Evolutionary conservation across 805 yeast genomes (phyloP), one percentile per base, ranked within the genome.

Genomic region (Barnettozyma vustinii): DNA sequence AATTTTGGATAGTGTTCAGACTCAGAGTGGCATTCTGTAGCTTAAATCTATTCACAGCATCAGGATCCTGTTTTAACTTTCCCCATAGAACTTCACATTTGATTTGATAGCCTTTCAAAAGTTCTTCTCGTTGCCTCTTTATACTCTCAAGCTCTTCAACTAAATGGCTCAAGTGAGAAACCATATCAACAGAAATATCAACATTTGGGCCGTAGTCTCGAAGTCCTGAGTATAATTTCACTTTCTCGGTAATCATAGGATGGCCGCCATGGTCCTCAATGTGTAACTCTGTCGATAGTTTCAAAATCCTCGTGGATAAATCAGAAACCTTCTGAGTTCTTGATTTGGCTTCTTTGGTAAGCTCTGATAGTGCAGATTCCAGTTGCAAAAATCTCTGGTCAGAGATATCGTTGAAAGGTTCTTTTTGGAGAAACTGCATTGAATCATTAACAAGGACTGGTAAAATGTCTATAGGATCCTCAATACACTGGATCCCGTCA

Each of bases 41-140:
- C 16, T 65, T 58, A 54, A 85, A 83, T 18, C 0, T 60, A 56
- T 9, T 64, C 66, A n/a, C 70, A 59, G 46, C 70, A 67, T 0
- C 66, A 62, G 8, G 54, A 26, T 73, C 73, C 52, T 82, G 80
- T 13, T 75, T 75, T 7, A 85, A 67, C 55, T 76, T 80, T 1
- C 56, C 60, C 90, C 91, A 84, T 30, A 85, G 64, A 7, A 57
- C 57, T 13, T 64, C 57, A 56, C 87, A 82, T 16, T 74, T 69
- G 2, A 59, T 51, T 7, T 68, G 51, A 30, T 69, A 64, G 9
- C 65, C 55, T 3, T 37, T 32, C 8, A 52, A 23, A 20, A 57
- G 46, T 1, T 21, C 21, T 3, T 46, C 36, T 49, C 61, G 46
- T 37, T 57, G 56, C 3, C 43, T 45, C 27, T 30, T 54, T 54